Base-by-base conservation (phyloP, 129 eudicot species). In the Ambrosia trifida region DNA sequence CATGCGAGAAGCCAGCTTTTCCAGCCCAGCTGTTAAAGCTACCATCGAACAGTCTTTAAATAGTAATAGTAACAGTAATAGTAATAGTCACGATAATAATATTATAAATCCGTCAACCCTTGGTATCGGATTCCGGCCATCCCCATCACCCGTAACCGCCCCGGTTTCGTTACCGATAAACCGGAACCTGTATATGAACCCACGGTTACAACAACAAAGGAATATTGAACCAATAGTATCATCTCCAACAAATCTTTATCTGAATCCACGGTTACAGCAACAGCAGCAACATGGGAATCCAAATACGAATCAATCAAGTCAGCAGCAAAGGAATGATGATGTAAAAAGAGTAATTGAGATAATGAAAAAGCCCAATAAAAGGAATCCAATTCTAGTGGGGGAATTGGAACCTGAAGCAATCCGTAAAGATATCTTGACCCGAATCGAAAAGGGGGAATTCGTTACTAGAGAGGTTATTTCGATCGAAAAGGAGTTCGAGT, bases 1-100 rank as follows among this genome's bases (percentile, higher is more conserved):
- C 50, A 93, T 93, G 98, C 76, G 98, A 5, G 98, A 93, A 50
- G 98, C 98, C 7, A 87, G 96, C 46, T 94, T 94, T 61, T 94
- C 98, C 0, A 89, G 97, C 51, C 95, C 97, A 0, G 97, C 97
- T 20, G 98, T 94, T 16, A 94, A 93, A 83, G 92, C 95, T 3
- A 85, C 90, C 1, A 87, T 93, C 69, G 98, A 93, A 68, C 92
- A 94, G 76, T 80, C 85, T 1, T 30, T 89, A 51, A 89, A 20
- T 76, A 88, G 12, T 78, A 81, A 41, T 66, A 66, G 12, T 7
- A 62, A 20, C 2, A 76, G 58, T 2, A 70, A 33, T 32, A 64
- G 28, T 24, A 24, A 24, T 24, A 81, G 43, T 66, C 62, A n/a
- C 7, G 53, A n/a, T 1, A 76, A 50, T 3, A 70, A 33, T 32